A percentile compares a stretch with the other conserved stretches of the same genome.
Conservation (phyloP, 2,329 filamentous ascomycete species). For the Neonectria hederae region DNA sequence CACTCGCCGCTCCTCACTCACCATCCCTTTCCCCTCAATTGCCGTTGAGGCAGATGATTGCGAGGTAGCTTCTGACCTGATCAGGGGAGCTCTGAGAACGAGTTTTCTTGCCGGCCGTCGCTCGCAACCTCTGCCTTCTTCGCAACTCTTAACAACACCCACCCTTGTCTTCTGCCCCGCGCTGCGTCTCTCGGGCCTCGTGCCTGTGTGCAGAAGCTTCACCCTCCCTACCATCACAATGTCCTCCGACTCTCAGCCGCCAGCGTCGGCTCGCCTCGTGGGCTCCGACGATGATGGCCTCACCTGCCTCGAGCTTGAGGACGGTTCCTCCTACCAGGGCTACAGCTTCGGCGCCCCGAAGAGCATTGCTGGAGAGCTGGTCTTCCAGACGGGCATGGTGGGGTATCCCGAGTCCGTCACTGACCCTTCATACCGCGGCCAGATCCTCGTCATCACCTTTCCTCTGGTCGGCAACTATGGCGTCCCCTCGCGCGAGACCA, state of each 20-base stretch:
- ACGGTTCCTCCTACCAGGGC: constrained; percentile 90
- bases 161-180: constrained; percentile 45
- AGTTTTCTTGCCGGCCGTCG: constrained; percentile 50
- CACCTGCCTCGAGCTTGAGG: constrained; percentile 90
- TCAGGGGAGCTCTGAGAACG: constrained; percentile 51
- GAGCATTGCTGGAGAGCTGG: constrained; percentile 94
- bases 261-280: constrained; percentile 69
- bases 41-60: constrained; percentile 49
- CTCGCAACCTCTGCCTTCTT: constrained; percentile 43
- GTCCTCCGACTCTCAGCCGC: constrained; percentile 54
- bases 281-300: constrained; percentile 66
- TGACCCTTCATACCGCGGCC: constrained; percentile 86
- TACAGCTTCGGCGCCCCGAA: constrained; percentile 96
- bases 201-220: constrained; percentile 27
- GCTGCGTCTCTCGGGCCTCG: constrained; percentile 28
- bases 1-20: constrained; percentile 33
- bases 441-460: constrained; percentile 97
- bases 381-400: constrained; percentile 99
- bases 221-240: constrained; percentile 40
- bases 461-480: constrained; percentile 97
- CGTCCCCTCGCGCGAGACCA: constrained; percentile 85
- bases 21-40: constrained; percentile 31
- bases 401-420: constrained; percentile 96
- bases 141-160: constrained; percentile 25
- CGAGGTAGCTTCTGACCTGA: constrained; percentile 51